These are phyloP conservation scores for Trametes cubensis DNA, from an alignment of 768 basidiomycete genomes.

Conservation along the genomic window DNA sequence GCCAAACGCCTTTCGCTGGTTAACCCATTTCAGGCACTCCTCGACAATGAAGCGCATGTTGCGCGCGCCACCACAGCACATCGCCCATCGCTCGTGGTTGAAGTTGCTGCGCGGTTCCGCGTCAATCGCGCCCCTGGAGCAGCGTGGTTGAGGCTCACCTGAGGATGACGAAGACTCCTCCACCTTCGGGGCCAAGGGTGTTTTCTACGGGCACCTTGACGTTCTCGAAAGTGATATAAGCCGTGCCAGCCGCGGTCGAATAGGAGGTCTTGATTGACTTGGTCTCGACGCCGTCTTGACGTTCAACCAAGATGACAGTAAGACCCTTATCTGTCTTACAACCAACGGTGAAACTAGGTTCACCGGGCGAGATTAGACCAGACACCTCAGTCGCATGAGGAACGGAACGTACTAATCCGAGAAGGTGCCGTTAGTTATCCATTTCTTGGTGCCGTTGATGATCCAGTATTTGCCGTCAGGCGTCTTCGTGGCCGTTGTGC, in stretches of 20 bases:
- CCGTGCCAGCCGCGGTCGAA: slow-evolving; percentile 85
- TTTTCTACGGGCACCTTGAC: slow-evolving; percentile 87
- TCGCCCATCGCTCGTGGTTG: slow-evolving; percentile 94
- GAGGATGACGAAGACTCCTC: slow-evolving; percentile 66
- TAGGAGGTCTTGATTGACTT: slow-evolving; percentile 90
- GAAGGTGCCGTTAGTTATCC: slow-evolving; percentile 80
- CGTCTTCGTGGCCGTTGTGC: slow-evolving; percentile 76
- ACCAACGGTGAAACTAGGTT: slow-evolving; percentile 32
- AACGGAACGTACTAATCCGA: slow-evolving; percentile 34
- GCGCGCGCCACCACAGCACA: slow-evolving; percentile 72
- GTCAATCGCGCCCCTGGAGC: slow-evolving; percentile 26
- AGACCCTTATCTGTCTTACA: slow-evolving; percentile 55
- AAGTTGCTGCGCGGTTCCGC: slow-evolving; percentile 64
- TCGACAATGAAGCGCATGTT: slow-evolving; percentile 73
- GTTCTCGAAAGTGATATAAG: slow-evolving; percentile 80
- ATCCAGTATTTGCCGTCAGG: slow-evolving; percentile 85
- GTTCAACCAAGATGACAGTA: slow-evolving; percentile 85
- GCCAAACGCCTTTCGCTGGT: slow-evolving; percentile 90
- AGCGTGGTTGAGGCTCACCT: slow-evolving; percentile 38
- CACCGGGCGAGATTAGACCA: slow-evolving; percentile 7
- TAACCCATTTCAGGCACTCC: slow-evolving; percentile 89
- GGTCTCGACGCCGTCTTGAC: slow-evolving; percentile 80
- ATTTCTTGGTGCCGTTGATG: slow-evolving; percentile 86
- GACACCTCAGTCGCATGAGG: neutral
- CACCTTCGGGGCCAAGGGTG: slow-evolving; percentile 79